Percentiles rank a stretch among this genome's conserved stretches.
These are phyloP conservation scores for Hanseniaspora jakobsenii DNA, from an alignment of 805 yeast genomes.

Conservation along the genomic window DNA sequence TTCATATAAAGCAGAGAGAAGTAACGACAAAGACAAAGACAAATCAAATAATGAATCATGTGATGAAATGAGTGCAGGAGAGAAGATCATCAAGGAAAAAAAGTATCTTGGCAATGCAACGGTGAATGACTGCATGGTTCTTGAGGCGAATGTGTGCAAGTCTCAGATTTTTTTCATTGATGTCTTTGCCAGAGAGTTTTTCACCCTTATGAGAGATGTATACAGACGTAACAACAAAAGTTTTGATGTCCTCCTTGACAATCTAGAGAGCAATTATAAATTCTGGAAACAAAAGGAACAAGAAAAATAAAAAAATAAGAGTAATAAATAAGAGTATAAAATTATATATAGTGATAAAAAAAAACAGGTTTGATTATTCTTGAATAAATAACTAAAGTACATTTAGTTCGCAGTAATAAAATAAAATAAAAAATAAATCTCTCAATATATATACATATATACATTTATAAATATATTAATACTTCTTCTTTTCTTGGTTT, in stretches of 20 bases:
- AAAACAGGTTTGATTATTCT: not conserved
- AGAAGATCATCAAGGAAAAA: too few relatives aligned
- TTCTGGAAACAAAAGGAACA: not conserved
- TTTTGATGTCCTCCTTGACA: not conserved
- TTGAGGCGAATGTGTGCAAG: conserved; percentile 42
- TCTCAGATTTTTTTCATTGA: conserved; percentile 77
- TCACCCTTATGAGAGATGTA: conserved; percentile 46
- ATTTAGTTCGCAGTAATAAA: too few relatives aligned
- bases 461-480: too few relatives aligned
- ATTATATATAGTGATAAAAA: too few relatives aligned
- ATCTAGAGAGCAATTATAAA: not conserved
- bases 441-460: not conserved
- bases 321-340: not conserved
- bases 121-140: conserved; percentile 34
- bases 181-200: conserved; percentile 69
- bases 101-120: too few relatives aligned
- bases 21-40: too few relatives aligned
- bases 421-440: not conserved
- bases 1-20: too few relatives aligned
- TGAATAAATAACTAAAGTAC: not conserved
- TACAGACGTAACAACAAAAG: conserved; percentile 37
- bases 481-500: too few relatives aligned
- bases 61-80: not conserved
- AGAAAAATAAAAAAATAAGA: too few relatives aligned
- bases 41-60: too few relatives aligned